Conservation (phyloP, 2,329 filamentous ascomycete species). For the Ophiostoma australiae region DNA sequence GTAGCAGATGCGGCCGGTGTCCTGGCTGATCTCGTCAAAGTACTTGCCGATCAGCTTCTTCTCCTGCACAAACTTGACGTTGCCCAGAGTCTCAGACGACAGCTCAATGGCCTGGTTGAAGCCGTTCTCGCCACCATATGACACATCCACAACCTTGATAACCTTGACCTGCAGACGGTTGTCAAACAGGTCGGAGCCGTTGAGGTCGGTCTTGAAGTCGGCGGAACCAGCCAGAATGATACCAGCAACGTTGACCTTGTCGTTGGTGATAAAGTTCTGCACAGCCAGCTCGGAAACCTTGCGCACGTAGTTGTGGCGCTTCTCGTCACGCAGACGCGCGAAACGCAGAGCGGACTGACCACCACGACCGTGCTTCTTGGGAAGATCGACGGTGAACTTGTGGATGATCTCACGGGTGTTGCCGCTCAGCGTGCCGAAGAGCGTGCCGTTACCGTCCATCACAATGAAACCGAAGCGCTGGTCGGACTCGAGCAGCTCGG, state of each 20-base stretch:
- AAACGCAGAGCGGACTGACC: constrained; percentile 99
- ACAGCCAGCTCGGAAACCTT: constrained; percentile 97
- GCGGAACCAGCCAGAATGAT: constrained; percentile 93
- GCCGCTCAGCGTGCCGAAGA: constrained; percentile 93
- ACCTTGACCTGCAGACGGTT: constrained; percentile 86
- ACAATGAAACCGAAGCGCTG: constrained; percentile 99
- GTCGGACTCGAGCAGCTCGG: constrained; percentile 95
- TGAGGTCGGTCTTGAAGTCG: constrained; percentile 99
- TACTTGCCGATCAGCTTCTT: constrained; percentile 99
- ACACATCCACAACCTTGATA: constrained; percentile 98
- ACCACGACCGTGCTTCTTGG: constrained; percentile 99
- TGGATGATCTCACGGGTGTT: constrained; percentile 96
- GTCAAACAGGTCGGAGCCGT: constrained; percentile 96
- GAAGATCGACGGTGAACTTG: constrained; percentile 97
- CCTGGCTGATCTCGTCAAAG: constrained; percentile 98
- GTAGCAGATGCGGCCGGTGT: constrained; percentile 95
- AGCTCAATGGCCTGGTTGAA: constrained; percentile 99
- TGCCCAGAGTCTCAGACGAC: constrained; percentile 89
- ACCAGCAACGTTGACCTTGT: constrained; percentile 97
- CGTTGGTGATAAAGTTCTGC: constrained; percentile 96
- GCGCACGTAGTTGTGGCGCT: constrained; percentile 99
- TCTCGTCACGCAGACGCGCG: constrained; percentile 97
- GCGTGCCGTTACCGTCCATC: constrained; percentile 98
- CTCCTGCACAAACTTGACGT: constrained; percentile 99
- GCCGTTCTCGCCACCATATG: constrained; percentile 97